phyloP scores from a whole-genome alignment of 2,329 filamentous ascomycete genomes.

The Neonectria sp. region DNA sequence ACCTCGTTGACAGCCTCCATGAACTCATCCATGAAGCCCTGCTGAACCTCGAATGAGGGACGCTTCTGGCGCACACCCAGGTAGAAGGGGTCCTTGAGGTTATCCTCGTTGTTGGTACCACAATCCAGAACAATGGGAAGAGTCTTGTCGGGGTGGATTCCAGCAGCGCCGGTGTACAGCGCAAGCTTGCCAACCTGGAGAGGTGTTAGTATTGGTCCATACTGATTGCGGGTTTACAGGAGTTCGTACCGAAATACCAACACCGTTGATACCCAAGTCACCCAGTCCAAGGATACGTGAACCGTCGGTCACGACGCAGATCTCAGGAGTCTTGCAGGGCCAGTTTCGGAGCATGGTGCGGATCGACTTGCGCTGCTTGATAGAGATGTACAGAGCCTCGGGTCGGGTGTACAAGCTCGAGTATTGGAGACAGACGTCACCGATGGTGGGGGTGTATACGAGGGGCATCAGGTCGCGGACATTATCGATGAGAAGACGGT shows the following conservation, averaged over 20 bases:
- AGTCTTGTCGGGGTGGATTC: conserved; percentile 91
- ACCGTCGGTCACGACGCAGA: conserved; percentile 96
- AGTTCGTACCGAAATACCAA: conserved; percentile 87
- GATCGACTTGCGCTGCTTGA: conserved; percentile 92
- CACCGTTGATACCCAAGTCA: conserved; percentile 96
- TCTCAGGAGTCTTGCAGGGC: conserved; percentile 91
- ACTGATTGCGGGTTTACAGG: neutral
- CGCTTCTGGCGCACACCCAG: conserved; percentile 90
- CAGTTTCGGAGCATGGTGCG: conserved; percentile 92
- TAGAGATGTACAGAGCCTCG: conserved; percentile 96
- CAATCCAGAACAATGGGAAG: conserved; percentile 79
- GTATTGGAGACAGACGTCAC: conserved; percentile 96
- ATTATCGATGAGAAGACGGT: conserved; percentile 84
- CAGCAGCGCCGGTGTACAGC: conserved; percentile 95
- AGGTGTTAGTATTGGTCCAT: conserved; percentile 43
- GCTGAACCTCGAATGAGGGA: conserved; percentile 82
- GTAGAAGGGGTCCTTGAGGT: conserved; percentile 83
- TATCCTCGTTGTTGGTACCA: conserved; percentile 77
- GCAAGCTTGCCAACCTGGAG: conserved; percentile 88
- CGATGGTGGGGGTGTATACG: conserved; percentile 92
- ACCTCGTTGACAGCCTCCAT: conserved; percentile 91
- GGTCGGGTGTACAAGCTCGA: conserved; percentile 96
- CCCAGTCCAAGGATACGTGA: conserved; percentile 93
- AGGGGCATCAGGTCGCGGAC: conserved; percentile 84
- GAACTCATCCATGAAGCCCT: conserved; percentile 96